phyloP scores from a whole-genome alignment of 2,329 filamentous ascomycete species.

The Exophiala oligosperma region DNA sequence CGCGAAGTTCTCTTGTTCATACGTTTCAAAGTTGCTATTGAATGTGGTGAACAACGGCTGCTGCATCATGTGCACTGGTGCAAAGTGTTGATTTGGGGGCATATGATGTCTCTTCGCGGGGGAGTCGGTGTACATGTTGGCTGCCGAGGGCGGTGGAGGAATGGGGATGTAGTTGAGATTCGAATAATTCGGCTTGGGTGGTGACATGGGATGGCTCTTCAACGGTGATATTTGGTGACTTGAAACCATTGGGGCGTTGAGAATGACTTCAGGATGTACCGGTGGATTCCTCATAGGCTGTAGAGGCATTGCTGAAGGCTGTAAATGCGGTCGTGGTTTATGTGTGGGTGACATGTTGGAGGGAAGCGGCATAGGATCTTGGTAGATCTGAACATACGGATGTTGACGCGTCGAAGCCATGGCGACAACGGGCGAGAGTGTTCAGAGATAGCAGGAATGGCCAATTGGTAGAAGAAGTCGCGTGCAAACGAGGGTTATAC shows the following conservation, averaged over 20 bases:
- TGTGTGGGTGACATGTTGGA: slow-evolving; percentile 36
- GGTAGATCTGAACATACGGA: slow-evolving; percentile 58
- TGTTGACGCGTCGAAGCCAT: slow-evolving; percentile 37
- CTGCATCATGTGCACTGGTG: slow-evolving; percentile 38
- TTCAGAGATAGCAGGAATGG: slow-evolving; percentile 14
- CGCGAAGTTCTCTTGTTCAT: slow-evolving; percentile 51
- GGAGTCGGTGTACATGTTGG: slow-evolving; percentile 49
- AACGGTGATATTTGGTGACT: slow-evolving; percentile 46
- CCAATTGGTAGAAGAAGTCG: slow-evolving; percentile 20
- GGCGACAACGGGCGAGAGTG: slow-evolving; percentile 10
- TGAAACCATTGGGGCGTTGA: slow-evolving; percentile 60
- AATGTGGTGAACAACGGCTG: slow-evolving; percentile 54
- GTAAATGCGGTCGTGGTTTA: slow-evolving; percentile 42
- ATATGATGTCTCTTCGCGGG: slow-evolving; percentile 45
- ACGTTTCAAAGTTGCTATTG: slow-evolving; percentile 37
- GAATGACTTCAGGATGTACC: slow-evolving; percentile 62
- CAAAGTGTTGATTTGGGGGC: slow-evolving; percentile 35
- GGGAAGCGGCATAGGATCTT: slow-evolving; percentile 53
- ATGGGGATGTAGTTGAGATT: slow-evolving; percentile 64
- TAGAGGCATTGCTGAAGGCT: slow-evolving; percentile 55
- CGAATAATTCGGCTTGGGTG: slow-evolving; percentile 58
- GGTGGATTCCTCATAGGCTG: slow-evolving; percentile 25
- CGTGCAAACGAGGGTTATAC: slow-evolving; percentile 13
- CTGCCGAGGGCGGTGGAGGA: slow-evolving; percentile 41
- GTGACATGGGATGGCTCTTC: slow-evolving; percentile 69